Percentiles rank a stretch among this genome's conserved stretches.
Conservation (phyloP, 2,329 filamentous ascomycete species). For the Cladosporium sphaerospermum region DNA sequence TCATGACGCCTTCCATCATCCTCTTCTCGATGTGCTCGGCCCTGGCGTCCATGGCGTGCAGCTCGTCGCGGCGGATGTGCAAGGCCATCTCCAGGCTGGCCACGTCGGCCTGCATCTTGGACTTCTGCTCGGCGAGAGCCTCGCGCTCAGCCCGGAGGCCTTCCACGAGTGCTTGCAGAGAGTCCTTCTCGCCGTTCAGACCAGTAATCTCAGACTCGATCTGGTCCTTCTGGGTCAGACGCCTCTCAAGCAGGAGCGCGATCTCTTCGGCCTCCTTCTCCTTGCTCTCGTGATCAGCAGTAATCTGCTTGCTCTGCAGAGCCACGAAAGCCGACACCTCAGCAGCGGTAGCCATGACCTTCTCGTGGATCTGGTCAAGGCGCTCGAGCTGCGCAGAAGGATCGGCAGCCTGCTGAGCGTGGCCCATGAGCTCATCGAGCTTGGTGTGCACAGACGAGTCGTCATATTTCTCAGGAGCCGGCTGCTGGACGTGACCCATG, state of each 20-base stretch:
- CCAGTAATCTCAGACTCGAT: conserved; percentile 42
- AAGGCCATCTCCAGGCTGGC: conserved; percentile 87
- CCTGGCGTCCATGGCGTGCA: conserved; percentile 81
- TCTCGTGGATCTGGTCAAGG: conserved; percentile 80
- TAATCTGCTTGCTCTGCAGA: conserved; percentile 66
- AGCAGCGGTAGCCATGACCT: conserved; percentile 75
- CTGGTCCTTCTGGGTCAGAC: conserved; percentile 59
- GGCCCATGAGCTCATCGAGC: conserved; percentile 52
- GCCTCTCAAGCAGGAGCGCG: conserved; percentile 71
- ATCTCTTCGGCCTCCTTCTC: conserved; percentile 76
- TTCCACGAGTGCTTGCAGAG: conserved; percentile 48
- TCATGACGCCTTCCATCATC: conserved; percentile 91
- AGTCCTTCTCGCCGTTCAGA: conserved; percentile 42
- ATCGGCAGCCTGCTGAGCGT: conserved; percentile 60
- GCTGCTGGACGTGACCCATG: conserved; percentile 47
- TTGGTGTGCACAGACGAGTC: conserved; percentile 43
- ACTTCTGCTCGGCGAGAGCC: conserved; percentile 69
- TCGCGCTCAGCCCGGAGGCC: conserved; percentile 65
- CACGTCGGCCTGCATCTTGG: conserved; percentile 74
- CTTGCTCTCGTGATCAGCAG: conserved; percentile 70
- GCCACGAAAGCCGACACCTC: conserved; percentile 80
- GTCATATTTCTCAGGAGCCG: conserved; percentile 57
- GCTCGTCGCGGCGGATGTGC: conserved; percentile 80
- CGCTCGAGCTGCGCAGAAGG: conserved; percentile 71
- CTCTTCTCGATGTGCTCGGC: conserved; percentile 85